Conservation (phyloP, 2,329 filamentous ascomycete species). For the Fusarium continuum region DNA sequence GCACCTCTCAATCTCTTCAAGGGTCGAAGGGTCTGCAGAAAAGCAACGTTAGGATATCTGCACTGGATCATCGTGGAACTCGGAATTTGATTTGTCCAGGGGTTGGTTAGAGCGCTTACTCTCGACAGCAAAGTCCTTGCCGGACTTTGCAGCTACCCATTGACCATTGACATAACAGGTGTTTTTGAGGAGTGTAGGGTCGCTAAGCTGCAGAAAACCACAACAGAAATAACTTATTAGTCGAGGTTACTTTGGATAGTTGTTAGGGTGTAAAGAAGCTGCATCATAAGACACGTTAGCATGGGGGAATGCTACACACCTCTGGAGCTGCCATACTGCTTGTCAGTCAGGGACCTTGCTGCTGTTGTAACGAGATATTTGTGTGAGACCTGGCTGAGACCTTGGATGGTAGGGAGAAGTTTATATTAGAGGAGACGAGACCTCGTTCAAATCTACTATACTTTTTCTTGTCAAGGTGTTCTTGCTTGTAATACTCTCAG, state of each 20-base stretch:
- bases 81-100: not conserved
- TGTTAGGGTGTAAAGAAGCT: slow-evolving; percentile 5
- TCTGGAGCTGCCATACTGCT: slow-evolving; percentile 33
- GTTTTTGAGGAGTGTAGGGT: slow-evolving; percentile 73
- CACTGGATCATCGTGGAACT: not conserved
- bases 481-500: slow-evolving; percentile 19
- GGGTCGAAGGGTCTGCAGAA: slow-evolving; percentile 72
- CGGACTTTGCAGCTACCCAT: slow-evolving; percentile 76
- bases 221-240: slow-evolving; percentile 16
- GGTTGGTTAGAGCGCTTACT: slow-evolving; percentile 52
- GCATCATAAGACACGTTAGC: not conserved
- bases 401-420: slow-evolving; percentile 6
- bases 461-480: slow-evolving; percentile 10
- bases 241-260: slow-evolving; percentile 11
- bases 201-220: slow-evolving; percentile 59
- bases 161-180: slow-evolving; percentile 79
- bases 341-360: slow-evolving; percentile 5
- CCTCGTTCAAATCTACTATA: slow-evolving; percentile 4
- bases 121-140: slow-evolving; percentile 76
- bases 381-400: slow-evolving; percentile 10
- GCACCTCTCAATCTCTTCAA: slow-evolving; percentile 72
- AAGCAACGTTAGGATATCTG: slow-evolving; percentile 16
- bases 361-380: not conserved
- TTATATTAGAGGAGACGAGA: slow-evolving; percentile 7
- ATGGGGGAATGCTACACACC: slow-evolving; percentile 29